Base-by-base conservation (phyloP, 495 filamentous ascomycete species). In the Penicillium tannophilum region DNA sequence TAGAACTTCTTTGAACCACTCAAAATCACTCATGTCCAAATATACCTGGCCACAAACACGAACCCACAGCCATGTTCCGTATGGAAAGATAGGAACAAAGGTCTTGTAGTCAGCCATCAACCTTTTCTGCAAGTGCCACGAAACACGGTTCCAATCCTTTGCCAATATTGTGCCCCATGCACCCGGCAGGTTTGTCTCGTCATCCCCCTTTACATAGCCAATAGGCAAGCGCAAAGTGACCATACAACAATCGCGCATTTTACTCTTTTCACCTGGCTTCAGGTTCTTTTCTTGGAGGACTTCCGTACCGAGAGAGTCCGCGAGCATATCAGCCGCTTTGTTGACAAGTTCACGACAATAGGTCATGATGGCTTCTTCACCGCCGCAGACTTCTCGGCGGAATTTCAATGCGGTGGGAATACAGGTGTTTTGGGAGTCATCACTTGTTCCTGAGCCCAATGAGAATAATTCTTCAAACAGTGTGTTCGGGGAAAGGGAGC, bases 21-120 rank as follows among this genome's bases (percentile, higher is more conserved):
- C 85, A 63, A 95, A 95, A 76, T 96, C 92, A 1, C 77, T 79
- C 55, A 84, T 65, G 39, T 91, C 90, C 36, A 96, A 69, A 72
- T 91, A 97, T 0, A 91, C 77, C 80, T 96, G 91, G 14, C 81
- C 91, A 67, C 87, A 90, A 43, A 96, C 63, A 31, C 93, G 75
- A 5, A 79, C 79, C 90, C 89, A 97, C 65, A 83, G 77, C 28
- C 72, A 72, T 2, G 80, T 82, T 3, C 71, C 76, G 67, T 91
- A 87, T 11, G 73, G 72, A 50, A 82, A 85, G 6, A 90, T 63
- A 0, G 86, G 78, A 35, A 93, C 74, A 70, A 89, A 93, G 0
- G 91, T 92, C 39, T 87, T 76, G 63, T 86, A 85, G 41, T 90
- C 83, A 2, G 79, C 70, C 28, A 82, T 69, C 47, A 91, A 60